Percentiles rank a stretch among this genome's conserved stretches.
phyloP scores from a whole-genome alignment of 495 filamentous ascomycete species.

The Lindgomyces ingoldianus region DNA sequence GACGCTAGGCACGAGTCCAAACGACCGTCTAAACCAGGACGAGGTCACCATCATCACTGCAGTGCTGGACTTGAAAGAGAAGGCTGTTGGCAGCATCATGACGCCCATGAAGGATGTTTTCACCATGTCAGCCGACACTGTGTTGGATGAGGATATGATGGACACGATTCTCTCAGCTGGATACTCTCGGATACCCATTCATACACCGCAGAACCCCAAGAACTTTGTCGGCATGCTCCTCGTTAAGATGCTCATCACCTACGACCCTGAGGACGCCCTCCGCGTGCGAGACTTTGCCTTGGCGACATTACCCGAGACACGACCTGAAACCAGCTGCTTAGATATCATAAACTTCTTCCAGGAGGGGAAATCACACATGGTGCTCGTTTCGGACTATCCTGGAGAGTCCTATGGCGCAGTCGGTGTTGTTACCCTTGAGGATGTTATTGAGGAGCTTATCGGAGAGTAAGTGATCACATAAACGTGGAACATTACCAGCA shows the following conservation, averaged over 20 bases:
- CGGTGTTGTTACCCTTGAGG: conserved; percentile 92
- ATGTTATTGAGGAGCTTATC: conserved; percentile 97
- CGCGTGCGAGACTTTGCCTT: conserved; percentile 85
- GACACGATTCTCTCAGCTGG: conserved; percentile 87
- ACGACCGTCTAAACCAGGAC: conserved; percentile 90
- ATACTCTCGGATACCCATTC: conserved; percentile 93
- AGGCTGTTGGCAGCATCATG: conserved; percentile 93
- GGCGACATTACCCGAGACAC: conserved; percentile 91
- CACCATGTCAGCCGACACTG: conserved; percentile 86
- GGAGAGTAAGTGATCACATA: conserved; percentile 74
- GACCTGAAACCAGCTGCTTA: conserved; percentile 90
- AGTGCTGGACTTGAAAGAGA: conserved; percentile 93
- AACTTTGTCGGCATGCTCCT: conserved; percentile 98
- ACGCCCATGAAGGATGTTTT: conserved; percentile 98
- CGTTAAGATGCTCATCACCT: conserved; percentile 97
- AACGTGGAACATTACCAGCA: too few species aligned
- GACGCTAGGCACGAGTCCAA: conserved; percentile 75
- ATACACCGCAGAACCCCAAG: conserved; percentile 74
- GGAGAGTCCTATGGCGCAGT: conserved; percentile 86
- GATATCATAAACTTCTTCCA: conserved; percentile 99
- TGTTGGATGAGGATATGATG: conserved; percentile 90
- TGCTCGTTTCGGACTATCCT: conserved; percentile 86
- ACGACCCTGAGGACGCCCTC: conserved; percentile 90
- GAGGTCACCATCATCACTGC: conserved; percentile 98
- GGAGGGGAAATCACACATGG: conserved; percentile 98